Evolutionary conservation across 2,329 filamentous ascomycete genomes (phyloP), one percentile per base, ranked within the genome.

Genomic region (Colletotrichum acutatum): DNA sequence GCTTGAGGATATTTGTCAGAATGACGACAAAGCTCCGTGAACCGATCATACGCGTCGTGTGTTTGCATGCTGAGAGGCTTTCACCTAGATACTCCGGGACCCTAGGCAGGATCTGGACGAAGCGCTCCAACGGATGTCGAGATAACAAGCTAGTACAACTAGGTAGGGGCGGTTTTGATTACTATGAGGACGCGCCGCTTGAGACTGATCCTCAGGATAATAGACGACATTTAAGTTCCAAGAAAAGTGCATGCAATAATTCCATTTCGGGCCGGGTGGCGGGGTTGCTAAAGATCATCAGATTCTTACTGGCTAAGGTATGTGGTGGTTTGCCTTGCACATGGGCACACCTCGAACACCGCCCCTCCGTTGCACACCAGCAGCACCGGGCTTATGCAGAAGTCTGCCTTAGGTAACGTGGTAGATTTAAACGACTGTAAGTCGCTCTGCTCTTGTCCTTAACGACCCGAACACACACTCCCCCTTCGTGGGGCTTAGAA

Each of bases 381-480:
- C 42, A 49, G 16, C 6, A n/a, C 19, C 2, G 8, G 19, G 19
- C 16, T 42, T 0, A 49, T 49, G 42, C 19, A 49, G 42, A 2
- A 49, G 0, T 49, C 1, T 49, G 42, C 42, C 19, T 49, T 49
- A 49, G 42, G 42, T n/a, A 49, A 49, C 42, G 42, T 49, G 4
- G 42, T 49, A 49, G 42, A 22, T 5, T 4, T 49, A 6, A 7
- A 49, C 6, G 6, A 30, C 28, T 30, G 1, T 46, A 22, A 49
- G 2, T 0, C 19, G 0, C 19, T 49, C 19, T n/a, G 8, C 42
- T n/a, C 9, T 4, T 49, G 19, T 2, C 6, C 42, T 4, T 11
- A 34, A 34, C 4, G 3, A 34, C 32, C 42, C 42, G 19, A 9
- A 49, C 3, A 49, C 2, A 49, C 19, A 49, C 37, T 16, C 16